These are phyloP conservation scores for Cercospora canescens DNA, from an alignment of 2,329 filamentous ascomycete species.

Conservation along the genomic window DNA sequence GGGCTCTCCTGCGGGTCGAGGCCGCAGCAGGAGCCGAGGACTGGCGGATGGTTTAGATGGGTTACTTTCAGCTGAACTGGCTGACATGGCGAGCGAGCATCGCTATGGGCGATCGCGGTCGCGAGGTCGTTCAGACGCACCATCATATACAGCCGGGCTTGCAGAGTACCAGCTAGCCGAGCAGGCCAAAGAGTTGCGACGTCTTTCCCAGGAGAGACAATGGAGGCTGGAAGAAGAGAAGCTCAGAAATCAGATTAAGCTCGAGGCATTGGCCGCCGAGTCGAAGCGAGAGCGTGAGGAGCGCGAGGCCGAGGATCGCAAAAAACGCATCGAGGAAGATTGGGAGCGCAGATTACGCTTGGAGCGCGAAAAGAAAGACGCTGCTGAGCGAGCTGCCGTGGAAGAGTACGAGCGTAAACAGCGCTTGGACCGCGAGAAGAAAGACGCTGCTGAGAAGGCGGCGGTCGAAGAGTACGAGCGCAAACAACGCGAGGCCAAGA, in stretches of 20 bases:
- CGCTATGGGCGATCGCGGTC: slow-evolving; percentile 37
- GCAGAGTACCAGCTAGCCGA: slow-evolving; percentile 35
- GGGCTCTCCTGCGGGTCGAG: slow-evolving; percentile 24
- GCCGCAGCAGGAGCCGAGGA: slow-evolving; percentile 21
- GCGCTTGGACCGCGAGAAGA: slow-evolving; percentile 38
- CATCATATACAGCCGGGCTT: slow-evolving; percentile 23
- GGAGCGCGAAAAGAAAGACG: slow-evolving; percentile 38
- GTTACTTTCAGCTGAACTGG: slow-evolving; percentile 33
- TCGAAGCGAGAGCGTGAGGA: slow-evolving; percentile 39
- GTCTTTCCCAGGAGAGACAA: slow-evolving; percentile 36
- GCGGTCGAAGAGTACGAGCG: slow-evolving; percentile 40
- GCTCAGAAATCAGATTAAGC: slow-evolving; percentile 29
- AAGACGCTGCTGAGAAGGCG: slow-evolving; percentile 35
- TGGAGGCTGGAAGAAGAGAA: slow-evolving; percentile 41
- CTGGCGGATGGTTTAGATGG: slow-evolving; percentile 27
- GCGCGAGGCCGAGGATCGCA: slow-evolving; percentile 38
- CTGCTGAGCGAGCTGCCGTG: slow-evolving; percentile 36
- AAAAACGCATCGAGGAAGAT: slow-evolving; percentile 40
- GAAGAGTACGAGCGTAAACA: slow-evolving; percentile 41
- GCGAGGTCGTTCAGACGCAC: slow-evolving; percentile 33
- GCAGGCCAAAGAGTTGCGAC: slow-evolving; percentile 37
- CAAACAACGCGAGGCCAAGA: slow-evolving; percentile 37
- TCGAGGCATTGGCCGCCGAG: slow-evolving; percentile 35
- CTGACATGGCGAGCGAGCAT: slow-evolving; percentile 32
- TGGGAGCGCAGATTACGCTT: slow-evolving; percentile 42